Percentiles rank a stretch among this genome's conserved stretches.
phyloP scores from a whole-genome alignment of 129 eudicot species.

The Artemisia tridentata region DNA sequence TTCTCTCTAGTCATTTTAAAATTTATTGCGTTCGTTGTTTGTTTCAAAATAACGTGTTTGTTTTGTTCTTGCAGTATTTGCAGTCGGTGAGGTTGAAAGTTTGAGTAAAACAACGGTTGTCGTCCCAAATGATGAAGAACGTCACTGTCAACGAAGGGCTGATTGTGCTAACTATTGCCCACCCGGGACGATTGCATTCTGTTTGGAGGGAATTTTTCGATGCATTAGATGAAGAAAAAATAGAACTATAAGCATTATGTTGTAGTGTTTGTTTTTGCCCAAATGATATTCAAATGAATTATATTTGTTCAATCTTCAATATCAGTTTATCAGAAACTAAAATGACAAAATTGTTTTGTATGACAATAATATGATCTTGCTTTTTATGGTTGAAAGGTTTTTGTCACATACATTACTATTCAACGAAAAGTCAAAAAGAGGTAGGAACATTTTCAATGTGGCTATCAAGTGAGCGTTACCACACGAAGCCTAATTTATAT shows the following conservation, averaged over 20 bases:
- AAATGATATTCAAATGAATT: background rate
- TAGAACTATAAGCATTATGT: background rate
- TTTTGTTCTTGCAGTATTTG: conserved; percentile 10
- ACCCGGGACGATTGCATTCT: conserved; percentile 9
- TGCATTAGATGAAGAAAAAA: conserved; percentile 10
- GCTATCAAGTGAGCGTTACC: too few species aligned
- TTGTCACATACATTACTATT: too few species aligned
- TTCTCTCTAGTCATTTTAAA: background rate
- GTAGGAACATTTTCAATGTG: too few species aligned
- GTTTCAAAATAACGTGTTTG: background rate
- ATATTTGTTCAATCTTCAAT: too few species aligned
- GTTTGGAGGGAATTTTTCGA: conserved; percentile 22
- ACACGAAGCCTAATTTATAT: too few species aligned
- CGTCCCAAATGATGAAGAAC: background rate
- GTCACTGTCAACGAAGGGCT: conserved; percentile 3
- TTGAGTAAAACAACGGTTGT: background rate
- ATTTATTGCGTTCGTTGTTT: background rate
- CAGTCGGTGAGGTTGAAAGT: background rate
- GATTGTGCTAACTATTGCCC: conserved; percentile 27
- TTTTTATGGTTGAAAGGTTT: too few species aligned
- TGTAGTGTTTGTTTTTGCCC: background rate
- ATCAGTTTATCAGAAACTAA: too few species aligned
- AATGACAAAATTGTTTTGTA: too few species aligned
- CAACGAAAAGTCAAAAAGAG: too few species aligned
- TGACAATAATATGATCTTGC: too few species aligned